These are phyloP conservation scores for Saksenaea oblongispora DNA, from an alignment of 371 early-diverging fungal species.

Conservation along the genomic window DNA sequence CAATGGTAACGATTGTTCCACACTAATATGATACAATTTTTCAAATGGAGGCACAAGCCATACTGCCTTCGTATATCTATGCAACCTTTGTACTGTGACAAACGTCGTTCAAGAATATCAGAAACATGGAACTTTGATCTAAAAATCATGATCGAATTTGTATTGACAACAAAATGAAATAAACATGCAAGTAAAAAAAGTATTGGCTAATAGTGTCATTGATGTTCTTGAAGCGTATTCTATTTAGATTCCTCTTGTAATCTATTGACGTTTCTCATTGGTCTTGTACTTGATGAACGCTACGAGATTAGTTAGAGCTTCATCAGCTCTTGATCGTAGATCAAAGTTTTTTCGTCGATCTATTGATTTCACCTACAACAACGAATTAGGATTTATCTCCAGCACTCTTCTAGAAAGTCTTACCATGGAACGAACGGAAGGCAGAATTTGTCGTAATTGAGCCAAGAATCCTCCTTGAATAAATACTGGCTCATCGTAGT, in stretches of 20 bases:
- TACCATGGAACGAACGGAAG: conserved; percentile 52
- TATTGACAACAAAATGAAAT: neutral
- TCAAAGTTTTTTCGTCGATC: conserved; percentile 74
- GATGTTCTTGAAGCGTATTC: neutral
- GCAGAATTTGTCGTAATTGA: conserved; percentile 57
- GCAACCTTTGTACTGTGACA: too few relatives aligned
- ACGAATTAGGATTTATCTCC: conserved; percentile 9
- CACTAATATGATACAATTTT: too few relatives aligned
- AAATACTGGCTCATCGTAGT: conserved; percentile 86
- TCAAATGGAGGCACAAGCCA: neutral
- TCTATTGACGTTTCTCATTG: conserved; percentile 30
- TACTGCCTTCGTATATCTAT: too few relatives aligned
- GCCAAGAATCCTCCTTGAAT: conserved; percentile 66
- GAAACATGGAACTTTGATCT: neutral
- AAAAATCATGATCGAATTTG: neutral
- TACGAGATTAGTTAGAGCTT: conserved; percentile 76
- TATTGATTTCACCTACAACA: conserved; percentile 56
- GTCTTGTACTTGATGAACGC: conserved; percentile 88
- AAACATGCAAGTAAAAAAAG: neutral
- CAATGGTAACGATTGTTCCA: too few relatives aligned
- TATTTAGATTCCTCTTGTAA: neutral
- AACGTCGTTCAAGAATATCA: neutral
- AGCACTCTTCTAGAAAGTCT: neutral
- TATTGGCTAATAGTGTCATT: neutral
- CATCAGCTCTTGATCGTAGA: conserved; percentile 79